These are phyloP conservation scores for Mucor sp. DNA, from an alignment of 371 early-diverging fungal species.

Conservation along the genomic window DNA sequence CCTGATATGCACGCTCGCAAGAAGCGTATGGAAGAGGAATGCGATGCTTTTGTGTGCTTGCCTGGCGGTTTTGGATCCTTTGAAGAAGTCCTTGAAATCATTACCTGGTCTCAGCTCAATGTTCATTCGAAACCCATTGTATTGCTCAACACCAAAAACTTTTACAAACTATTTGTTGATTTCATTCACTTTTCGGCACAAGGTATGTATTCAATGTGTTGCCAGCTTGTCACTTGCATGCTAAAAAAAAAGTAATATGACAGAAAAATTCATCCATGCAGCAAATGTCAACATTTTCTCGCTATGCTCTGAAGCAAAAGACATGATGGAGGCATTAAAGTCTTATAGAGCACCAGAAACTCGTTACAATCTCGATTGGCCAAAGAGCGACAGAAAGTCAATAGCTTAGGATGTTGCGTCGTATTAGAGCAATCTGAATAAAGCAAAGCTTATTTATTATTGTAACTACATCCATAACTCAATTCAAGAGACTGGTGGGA, in stretches of 20 bases:
- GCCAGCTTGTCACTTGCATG: not conserved
- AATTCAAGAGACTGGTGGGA: too few species aligned
- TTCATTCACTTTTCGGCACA: slow-evolving; percentile 63
- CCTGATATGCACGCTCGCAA: slow-evolving; percentile 88
- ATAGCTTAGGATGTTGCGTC: slow-evolving; percentile 4
- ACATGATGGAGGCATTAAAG: slow-evolving; percentile 61
- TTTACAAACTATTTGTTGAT: slow-evolving; percentile 66
- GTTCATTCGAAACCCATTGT: slow-evolving; percentile 80
- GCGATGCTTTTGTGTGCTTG: slow-evolving; percentile 80
- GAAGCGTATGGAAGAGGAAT: slow-evolving; percentile 70
- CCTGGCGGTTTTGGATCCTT: slow-evolving; percentile 89
- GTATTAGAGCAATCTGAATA: too few species aligned
- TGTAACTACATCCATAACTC: too few species aligned
- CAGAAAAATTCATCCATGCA: slow-evolving; percentile 61
- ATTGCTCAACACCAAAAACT: slow-evolving; percentile 75
- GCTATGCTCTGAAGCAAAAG: slow-evolving; percentile 60
- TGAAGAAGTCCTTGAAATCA: slow-evolving; percentile 86
- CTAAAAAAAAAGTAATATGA: not conserved
- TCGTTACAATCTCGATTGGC: slow-evolving; percentile 63
- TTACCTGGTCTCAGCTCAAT: slow-evolving; percentile 80
- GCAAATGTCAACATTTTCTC: slow-evolving; percentile 55
- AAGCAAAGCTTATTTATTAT: too few species aligned
- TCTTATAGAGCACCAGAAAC: slow-evolving; percentile 55
- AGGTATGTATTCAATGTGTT: slow-evolving; percentile 19
- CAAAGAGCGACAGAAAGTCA: slow-evolving; percentile 19